These are phyloP conservation scores for Capsella bursapastoris DNA, from an alignment of 345 rosid species.

Conservation along the genomic window DNA sequence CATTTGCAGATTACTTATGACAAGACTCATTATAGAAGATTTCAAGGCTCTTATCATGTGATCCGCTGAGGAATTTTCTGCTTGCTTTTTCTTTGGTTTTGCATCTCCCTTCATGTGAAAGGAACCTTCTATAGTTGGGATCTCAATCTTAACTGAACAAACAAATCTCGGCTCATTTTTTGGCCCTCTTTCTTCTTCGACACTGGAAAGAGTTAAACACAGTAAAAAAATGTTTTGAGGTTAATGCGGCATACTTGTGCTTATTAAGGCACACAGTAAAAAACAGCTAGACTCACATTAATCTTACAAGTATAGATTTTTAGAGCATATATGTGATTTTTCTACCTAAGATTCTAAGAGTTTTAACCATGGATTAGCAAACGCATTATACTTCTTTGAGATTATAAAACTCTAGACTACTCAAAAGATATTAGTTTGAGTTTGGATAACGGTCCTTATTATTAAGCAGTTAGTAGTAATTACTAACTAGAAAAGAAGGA, in stretches of 20 bases:
- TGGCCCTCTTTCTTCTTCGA: slow-evolving; percentile 52
- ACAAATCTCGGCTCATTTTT: not conserved
- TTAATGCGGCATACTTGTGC: not conserved
- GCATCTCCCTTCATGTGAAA: slow-evolving; percentile 52
- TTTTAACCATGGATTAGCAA: not conserved
- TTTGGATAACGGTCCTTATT: not conserved
- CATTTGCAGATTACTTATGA: not conserved
- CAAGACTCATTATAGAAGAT: slow-evolving; percentile 36
- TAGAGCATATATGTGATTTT: not conserved
- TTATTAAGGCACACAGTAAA: not conserved
- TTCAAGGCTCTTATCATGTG: slow-evolving; percentile 52
- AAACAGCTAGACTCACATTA: not conserved
- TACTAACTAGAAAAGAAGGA: not conserved
- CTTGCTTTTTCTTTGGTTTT: slow-evolving; percentile 52
- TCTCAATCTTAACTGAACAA: slow-evolving; percentile 54
- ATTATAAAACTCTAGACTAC: not conserved
- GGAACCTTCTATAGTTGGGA: slow-evolving; percentile 45
- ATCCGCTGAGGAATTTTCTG: slow-evolving; percentile 66
- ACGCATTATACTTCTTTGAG: not conserved
- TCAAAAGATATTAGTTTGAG: not conserved
- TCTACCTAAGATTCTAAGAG: not conserved
- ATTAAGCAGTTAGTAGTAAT: not conserved
- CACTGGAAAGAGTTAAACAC: slow-evolving; percentile 41
- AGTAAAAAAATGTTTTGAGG: not conserved
- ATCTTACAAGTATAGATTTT: not conserved